phyloP scores from a whole-genome alignment of 164 flowering plant species.

The Annona cherimola region DNA sequence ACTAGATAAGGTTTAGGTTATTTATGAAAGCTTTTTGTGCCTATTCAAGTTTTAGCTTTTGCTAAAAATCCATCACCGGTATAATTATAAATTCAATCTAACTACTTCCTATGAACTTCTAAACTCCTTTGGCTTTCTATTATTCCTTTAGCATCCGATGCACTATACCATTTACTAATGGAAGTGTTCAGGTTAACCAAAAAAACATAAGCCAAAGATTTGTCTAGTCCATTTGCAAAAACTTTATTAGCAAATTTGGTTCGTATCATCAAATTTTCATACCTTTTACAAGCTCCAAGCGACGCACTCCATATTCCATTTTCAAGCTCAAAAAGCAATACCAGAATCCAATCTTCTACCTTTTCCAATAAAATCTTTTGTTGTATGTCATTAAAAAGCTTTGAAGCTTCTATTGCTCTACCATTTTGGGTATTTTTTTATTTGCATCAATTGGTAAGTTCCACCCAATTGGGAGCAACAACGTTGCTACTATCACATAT shows the following conservation, averaged over 20 bases:
- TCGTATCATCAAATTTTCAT: conserved; percentile 17
- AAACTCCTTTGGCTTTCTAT: conserved; percentile 15
- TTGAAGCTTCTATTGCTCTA: conserved; percentile 16
- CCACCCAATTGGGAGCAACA: too few species aligned
- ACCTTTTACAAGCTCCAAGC: conserved; percentile 26
- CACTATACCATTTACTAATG: conserved; percentile 18
- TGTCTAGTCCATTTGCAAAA: conserved; percentile 12
- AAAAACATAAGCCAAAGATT: conserved; percentile 25
- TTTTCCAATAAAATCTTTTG: conserved; percentile 10
- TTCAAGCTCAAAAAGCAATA: conserved; percentile 18
- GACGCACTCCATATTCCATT: conserved; percentile 22
- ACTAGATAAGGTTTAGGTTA: too few species aligned
- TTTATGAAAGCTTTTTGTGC: too few species aligned
- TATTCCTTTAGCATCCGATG: conserved; percentile 13
- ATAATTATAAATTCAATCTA: conserved; percentile 19
- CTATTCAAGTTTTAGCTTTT: too few species aligned
- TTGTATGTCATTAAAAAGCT: conserved; percentile 20
- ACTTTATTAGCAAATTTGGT: conserved; percentile 9
- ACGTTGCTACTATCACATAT: too few species aligned
- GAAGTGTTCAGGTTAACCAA: conserved; percentile 19
- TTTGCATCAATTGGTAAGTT: too few species aligned
- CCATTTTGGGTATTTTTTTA: conserved; percentile 17
- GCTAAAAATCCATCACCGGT: neutral
- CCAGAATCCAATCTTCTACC: conserved; percentile 18
- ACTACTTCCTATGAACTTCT: conserved; percentile 23